These are phyloP conservation scores for Rhynchospora pubera DNA, from an alignment of 176 grass and related monocot genomes.

Conservation along the genomic window DNA sequence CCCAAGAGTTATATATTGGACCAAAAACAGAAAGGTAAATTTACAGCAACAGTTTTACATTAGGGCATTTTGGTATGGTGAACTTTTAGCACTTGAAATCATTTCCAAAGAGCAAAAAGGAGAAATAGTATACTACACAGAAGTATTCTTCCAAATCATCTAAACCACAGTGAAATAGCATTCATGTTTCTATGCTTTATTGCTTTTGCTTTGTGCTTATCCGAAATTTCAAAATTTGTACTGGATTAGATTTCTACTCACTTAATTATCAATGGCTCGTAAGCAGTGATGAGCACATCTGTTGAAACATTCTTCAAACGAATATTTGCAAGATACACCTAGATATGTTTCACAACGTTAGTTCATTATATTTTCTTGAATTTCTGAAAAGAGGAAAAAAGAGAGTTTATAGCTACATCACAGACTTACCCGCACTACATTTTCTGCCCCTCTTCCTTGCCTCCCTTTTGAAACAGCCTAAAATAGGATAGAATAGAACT, in stretches of 20 bases:
- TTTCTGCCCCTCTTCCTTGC: conserved; percentile 79
- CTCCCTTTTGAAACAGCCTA: conserved; percentile 83
- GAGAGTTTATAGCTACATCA: not conserved
- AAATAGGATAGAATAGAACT: not conserved
- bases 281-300: conserved; percentile 57
- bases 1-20: not conserved
- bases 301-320: conserved; percentile 67
- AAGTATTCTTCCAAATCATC: not conserved
- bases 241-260: not conserved
- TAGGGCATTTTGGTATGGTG: not conserved
- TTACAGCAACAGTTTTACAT: not conserved
- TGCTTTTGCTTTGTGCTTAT: not conserved
- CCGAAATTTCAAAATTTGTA: not conserved
- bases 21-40: not conserved
- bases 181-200: not conserved
- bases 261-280: conserved; percentile 22
- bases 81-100: not conserved
- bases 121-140: not conserved
- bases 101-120: not conserved
- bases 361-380: not conserved
- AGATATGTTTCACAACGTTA: conserved; percentile 21
- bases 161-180: not conserved
- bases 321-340: conserved; percentile 90
- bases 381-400: not conserved
- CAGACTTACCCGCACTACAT: conserved; percentile 59